Percentiles rank a stretch among this genome's conserved stretches.
Evolutionary conservation across 2,329 filamentous ascomycete species (phyloP).

Genomic region (Aspergillus intermedius): DNA sequence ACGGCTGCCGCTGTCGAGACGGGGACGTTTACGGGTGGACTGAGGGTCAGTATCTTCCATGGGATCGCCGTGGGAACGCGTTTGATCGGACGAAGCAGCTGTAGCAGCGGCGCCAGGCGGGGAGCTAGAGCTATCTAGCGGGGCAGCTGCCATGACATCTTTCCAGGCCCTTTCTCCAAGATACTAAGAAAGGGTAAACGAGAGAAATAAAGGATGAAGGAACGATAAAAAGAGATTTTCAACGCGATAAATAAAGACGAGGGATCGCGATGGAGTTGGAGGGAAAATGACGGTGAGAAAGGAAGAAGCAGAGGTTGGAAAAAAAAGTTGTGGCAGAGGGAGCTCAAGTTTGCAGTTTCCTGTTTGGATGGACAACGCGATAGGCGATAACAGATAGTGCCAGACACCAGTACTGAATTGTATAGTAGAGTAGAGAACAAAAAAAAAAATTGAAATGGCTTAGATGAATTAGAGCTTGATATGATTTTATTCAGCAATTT

Average conservation of each 20-base stretch:
- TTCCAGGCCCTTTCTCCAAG: slow-evolving; percentile 12
- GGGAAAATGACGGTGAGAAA: background rate
- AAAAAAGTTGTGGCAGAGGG: background rate
- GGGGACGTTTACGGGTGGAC: slow-evolving; percentile 41
- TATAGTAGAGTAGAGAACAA: background rate
- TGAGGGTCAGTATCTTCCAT: slow-evolving; percentile 37
- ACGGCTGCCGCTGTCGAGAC: slow-evolving; percentile 40
- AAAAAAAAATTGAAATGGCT: no score
- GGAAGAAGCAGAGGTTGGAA: background rate
- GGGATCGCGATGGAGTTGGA: slow-evolving; percentile 14
- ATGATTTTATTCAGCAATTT: no score
- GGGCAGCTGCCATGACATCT: slow-evolving; percentile 43
- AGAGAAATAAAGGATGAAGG: slow-evolving; percentile 1
- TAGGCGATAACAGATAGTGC: background rate
- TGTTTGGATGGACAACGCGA: background rate
- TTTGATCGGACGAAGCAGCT: slow-evolving; percentile 24
- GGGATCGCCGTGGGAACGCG: slow-evolving; percentile 24
- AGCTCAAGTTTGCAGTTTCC: background rate
- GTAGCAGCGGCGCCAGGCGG: slow-evolving; percentile 29
- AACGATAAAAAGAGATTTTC: slow-evolving; percentile 1
- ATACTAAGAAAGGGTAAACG: slow-evolving; percentile 1
- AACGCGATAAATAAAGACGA: slow-evolving; percentile 2
- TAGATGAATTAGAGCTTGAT: no score
- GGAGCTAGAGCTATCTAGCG: slow-evolving; percentile 41
- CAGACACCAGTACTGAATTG: background rate